Evolutionary conservation across 2,329 filamentous ascomycete genomes (phyloP).

Genomic region (Aspergillus sp.): DNA sequence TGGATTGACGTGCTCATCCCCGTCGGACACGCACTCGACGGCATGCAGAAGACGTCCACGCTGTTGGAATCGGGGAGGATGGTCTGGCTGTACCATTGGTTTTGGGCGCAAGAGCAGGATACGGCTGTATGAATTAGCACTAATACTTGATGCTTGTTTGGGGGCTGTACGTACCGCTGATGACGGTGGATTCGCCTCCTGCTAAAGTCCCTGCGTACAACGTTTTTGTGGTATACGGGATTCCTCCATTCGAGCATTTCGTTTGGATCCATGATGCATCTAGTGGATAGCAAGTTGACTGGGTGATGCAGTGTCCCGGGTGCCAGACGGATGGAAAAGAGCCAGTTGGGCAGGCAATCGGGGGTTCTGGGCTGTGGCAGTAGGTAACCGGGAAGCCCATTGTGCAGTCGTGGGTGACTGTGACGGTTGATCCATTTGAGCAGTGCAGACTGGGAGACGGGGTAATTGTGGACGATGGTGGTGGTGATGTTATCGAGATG

Average conservation of each 20-base stretch:
- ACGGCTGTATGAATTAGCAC: slow-evolving; percentile 9
- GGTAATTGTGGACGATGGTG: slow-evolving; percentile 9
- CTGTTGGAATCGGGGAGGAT: neutral
- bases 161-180: slow-evolving; percentile 11
- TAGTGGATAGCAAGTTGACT: slow-evolving; percentile 17
- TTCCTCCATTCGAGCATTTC: slow-evolving; percentile 18
- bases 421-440: too few species aligned
- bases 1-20: slow-evolving; percentile 19
- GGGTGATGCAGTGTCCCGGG: slow-evolving; percentile 18
- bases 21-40: slow-evolving; percentile 13
- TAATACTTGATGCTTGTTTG: neutral
- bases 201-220: slow-evolving; percentile 15
- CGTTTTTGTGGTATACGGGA: slow-evolving; percentile 14
- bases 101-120: slow-evolving; percentile 15
- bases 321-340: slow-evolving; percentile 20
- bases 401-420: slow-evolving; percentile 14
- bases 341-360: slow-evolving; percentile 13
- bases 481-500: neutral
- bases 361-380: slow-evolving; percentile 13
- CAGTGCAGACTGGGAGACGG: too few species aligned
- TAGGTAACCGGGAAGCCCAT: slow-evolving; percentile 17
- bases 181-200: slow-evolving; percentile 11
- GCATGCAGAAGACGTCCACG: slow-evolving; percentile 21
- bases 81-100: slow-evolving; percentile 17
- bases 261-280: slow-evolving; percentile 19